A percentile compares a stretch with the other conserved stretches of the same genome.
These are phyloP conservation scores for Phaffia rhodozyma DNA, from an alignment of 1,284 basidiomycete species.

Conservation along the genomic window DNA sequence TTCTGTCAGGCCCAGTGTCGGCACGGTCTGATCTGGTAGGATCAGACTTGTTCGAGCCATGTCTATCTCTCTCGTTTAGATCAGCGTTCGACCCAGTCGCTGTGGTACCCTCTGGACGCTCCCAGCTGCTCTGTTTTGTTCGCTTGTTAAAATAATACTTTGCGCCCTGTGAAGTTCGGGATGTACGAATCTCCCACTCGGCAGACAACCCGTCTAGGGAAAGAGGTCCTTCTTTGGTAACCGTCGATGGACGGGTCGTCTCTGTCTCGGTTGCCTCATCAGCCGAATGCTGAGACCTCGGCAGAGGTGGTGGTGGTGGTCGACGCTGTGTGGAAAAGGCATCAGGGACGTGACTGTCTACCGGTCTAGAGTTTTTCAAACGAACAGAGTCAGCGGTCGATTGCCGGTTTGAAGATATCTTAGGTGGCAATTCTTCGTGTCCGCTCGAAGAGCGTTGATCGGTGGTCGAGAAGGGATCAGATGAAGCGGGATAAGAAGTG, in stretches of 20 bases:
- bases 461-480: no score
- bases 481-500: no score
- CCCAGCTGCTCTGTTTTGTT: not conserved
- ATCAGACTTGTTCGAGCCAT: no score
- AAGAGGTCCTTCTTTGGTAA: not conserved
- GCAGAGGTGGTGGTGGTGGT: not conserved
- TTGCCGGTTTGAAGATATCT: no score
- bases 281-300: not conserved
- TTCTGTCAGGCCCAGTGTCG: not conserved
- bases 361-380: no score
- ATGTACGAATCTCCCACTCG: not conserved
- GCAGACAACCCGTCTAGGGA: not conserved
- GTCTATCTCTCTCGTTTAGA: no score
- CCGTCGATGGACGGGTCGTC: not conserved
- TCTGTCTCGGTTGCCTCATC: not conserved
- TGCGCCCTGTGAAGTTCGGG: not conserved
- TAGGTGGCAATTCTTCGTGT: no score
- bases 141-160: not conserved
- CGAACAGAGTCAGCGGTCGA: no score
- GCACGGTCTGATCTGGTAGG: not conserved
- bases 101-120: not conserved
- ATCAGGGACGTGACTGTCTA: no score
- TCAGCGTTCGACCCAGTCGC: not conserved
- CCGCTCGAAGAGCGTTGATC: no score
- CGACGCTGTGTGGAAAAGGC: not conserved